Evolutionary conservation across 1,139 yeast species (phyloP).

Genomic region (Debaryomycetaceae sp.): DNA sequence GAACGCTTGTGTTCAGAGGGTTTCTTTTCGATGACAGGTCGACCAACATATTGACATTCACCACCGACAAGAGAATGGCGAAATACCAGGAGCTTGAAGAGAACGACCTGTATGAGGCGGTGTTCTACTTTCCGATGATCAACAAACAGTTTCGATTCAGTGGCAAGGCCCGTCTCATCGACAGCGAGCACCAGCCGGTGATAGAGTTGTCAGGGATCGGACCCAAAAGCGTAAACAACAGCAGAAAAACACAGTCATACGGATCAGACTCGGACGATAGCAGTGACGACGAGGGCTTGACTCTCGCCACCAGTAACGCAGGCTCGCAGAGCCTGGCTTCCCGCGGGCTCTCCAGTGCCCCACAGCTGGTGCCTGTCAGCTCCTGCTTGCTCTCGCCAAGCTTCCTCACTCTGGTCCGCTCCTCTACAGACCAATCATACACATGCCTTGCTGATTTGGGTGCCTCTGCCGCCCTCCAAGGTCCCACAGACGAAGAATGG

Average conservation of each 20-base stretch:
- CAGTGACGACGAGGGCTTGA: constrained; percentile 7
- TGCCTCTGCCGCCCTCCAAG: constrained; percentile 21
- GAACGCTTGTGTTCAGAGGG: constrained; percentile 74
- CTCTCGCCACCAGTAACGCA: not conserved
- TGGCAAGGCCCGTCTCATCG: constrained; percentile 57
- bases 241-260: constrained; percentile 10
- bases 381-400: constrained; percentile 29
- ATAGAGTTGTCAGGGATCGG: constrained; percentile 30
- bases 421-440: constrained; percentile 20
- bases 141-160: constrained; percentile 70
- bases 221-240: constrained; percentile 10
- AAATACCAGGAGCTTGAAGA: constrained; percentile 53
- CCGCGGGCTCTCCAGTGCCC: not conserved
- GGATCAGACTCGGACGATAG: constrained; percentile 12
- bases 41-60: constrained; percentile 65
- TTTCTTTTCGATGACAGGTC: constrained; percentile 68
- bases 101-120: constrained; percentile 66
- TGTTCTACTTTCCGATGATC: constrained; percentile 62
- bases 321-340: not conserved
- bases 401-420: constrained; percentile 8
- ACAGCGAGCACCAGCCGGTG: constrained; percentile 29
- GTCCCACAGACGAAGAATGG: constrained; percentile 69
- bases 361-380: constrained; percentile 14
- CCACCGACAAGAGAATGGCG: constrained; percentile 69
- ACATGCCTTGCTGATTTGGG: constrained; percentile 25